A percentile compares a stretch with the other conserved stretches of the same genome.
Conservation (phyloP, 306 rosid genomes). For the Citrullus amarus region DNA sequence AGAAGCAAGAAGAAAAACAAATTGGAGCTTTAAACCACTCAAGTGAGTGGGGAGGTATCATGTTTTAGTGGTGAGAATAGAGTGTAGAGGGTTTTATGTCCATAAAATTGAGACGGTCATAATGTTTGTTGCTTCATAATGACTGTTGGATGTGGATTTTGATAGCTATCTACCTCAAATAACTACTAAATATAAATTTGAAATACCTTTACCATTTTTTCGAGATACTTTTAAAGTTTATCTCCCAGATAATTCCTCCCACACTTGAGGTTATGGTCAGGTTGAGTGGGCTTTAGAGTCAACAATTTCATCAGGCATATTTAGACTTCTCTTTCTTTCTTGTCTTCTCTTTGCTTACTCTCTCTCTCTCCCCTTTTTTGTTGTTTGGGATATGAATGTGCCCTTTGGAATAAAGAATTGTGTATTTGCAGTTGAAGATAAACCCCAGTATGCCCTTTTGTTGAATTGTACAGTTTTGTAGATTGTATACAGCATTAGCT, state of each 20-base stretch:
- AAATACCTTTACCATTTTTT: too few species aligned
- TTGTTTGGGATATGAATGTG: not conserved
- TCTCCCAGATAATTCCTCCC: not conserved
- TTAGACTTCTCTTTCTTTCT: slow-evolving; percentile 51
- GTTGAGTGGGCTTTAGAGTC: slow-evolving; percentile 68
- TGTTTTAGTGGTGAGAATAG: slow-evolving; percentile 6
- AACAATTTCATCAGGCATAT: slow-evolving; percentile 57
- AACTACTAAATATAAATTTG: too few species aligned
- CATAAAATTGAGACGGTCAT: not conserved
- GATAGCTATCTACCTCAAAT: not conserved
- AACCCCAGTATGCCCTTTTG: not conserved
- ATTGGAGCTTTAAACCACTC: not conserved
- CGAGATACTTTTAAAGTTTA: too few species aligned
- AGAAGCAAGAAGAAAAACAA: not conserved
- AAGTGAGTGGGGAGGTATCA: slow-evolving; percentile 5
- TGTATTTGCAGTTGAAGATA: not conserved
- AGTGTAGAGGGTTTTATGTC: not conserved
- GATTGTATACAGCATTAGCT: not conserved
- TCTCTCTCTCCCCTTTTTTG: not conserved
- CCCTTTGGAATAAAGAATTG: not conserved
- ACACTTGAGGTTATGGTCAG: slow-evolving; percentile 17
- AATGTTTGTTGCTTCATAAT: too few species aligned
- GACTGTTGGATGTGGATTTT: not conserved
- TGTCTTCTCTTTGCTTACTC: slow-evolving; percentile 34
- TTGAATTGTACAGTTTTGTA: not conserved